Base-by-base conservation (phyloP, 139 green algal genomes). In the Coelastrella sp. region DNA sequence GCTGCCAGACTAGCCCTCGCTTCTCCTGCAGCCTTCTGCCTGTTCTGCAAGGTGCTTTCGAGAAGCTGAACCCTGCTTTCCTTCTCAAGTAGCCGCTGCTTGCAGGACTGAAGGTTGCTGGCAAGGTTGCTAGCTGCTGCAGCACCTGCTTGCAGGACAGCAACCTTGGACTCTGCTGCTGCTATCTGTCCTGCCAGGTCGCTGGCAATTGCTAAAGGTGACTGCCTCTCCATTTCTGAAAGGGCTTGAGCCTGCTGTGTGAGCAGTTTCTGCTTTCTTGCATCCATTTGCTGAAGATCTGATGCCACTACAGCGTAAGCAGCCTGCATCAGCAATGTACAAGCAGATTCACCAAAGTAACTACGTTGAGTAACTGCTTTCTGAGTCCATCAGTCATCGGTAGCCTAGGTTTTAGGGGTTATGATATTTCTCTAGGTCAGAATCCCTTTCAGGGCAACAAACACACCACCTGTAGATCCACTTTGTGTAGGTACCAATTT, bases 101-200 rank as follows among this genome's bases (percentile, higher is more conserved):
- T 83, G 56, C 58, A 85, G 87, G 87, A 80, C 6, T 15, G 14
- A 19, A 90, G 74, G n/a, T 90, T n/a, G 24, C 56, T 56, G 22
- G 24, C 22, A 4, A 73, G 63, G 27, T 65, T 58, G 15, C 60
- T 58, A 6, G 63, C 25, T 14, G 27, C 49, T 63, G 76, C 63
- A 14, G 35, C 78, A 82, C 59, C 78, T 70, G 76, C 76, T 59
- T 84, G 63, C 59, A 27, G 27, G 84, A 81, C 25, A 68, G 27
- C 66, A 79, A n/a, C 66, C 59, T 49, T 76, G 78, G 85, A 74
- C 20, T 88, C 75, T 59, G 86, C 73, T 66, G 75, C 86, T 83
- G 73, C 60, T 58, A 57, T 65, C 12, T 65, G 11, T 59, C n/a
- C 81, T 86, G 59, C 81, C 60, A 86, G 60, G 20, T 63, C 57